Evolutionary conservation across 768 basidiomycete genomes (phyloP).

Genomic region (Russula compacta): DNA sequence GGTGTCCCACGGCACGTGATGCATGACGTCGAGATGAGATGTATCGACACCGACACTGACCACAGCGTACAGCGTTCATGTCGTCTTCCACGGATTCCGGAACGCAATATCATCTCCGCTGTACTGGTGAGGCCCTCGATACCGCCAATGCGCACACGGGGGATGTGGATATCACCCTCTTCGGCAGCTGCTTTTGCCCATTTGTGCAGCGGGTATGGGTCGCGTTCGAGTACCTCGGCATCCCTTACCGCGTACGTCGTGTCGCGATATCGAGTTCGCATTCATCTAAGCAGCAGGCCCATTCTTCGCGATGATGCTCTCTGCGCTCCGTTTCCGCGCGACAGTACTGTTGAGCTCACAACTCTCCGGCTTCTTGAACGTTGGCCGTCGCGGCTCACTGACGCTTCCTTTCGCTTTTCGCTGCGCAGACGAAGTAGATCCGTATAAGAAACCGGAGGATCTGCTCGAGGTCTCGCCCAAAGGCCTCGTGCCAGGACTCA

Average conservation of each 20-base stretch:
- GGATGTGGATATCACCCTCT: not conserved
- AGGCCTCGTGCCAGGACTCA: constrained; percentile 68
- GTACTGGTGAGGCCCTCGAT: constrained; percentile 44
- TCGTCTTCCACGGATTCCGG: not conserved
- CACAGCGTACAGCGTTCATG: not conserved
- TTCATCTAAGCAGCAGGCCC: not conserved
- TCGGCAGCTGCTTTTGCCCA: constrained; percentile 26
- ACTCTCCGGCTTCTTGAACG: too few relatives aligned
- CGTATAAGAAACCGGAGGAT: constrained; percentile 73
- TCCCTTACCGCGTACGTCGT: constrained; percentile 57
- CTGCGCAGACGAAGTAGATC: constrained; percentile 62
- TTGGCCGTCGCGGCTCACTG: too few relatives aligned
- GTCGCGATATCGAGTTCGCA: not conserved
- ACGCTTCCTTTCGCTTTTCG: not conserved
- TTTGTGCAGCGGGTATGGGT: constrained; percentile 69
- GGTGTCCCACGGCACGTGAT: too few relatives aligned
- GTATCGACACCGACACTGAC: too few relatives aligned
- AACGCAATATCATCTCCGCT: constrained; percentile 12
- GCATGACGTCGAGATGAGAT: too few relatives aligned
- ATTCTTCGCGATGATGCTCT: not conserved
- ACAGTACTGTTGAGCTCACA: not conserved
- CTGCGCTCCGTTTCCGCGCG: not conserved
- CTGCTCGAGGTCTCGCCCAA: constrained; percentile 77
- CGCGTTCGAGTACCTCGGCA: constrained; percentile 56
- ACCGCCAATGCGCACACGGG: constrained; percentile 43